Base-by-base conservation (phyloP, 371 early-diverging fungal species). In the Gilbertella persicaria region DNA sequence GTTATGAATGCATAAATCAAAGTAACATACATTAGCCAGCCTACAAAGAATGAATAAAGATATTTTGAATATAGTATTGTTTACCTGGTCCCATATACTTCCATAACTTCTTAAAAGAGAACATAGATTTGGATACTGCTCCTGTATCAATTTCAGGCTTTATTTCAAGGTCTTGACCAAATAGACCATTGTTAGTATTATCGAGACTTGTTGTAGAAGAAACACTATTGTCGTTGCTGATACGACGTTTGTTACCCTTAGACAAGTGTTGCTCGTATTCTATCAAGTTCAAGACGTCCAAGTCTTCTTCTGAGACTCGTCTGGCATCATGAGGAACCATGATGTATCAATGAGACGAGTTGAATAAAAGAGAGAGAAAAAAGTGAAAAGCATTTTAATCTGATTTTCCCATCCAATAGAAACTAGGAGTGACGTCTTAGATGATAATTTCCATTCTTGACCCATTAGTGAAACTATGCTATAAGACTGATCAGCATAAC, bases 61-160 rank as follows among this genome's bases (percentile, higher is more conserved):
- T 37, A 20, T 28, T 29, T 20, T 19, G 4, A 3, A 12, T 8
- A 26, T 8, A 37, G 2, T n/a, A 13, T 13, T 33, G 19, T 24
- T 42, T 68, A 72, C 83, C 83, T 47, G 83, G 83, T 8, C 83
- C 83, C 13, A 67, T 75, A 50, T 80, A 80, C 40, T 68, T 68
- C 71, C 79, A 69, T n/a, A 82, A 52, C 29, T 79, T 79, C 21
- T 50, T 60, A 49, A 73, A 79, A 4, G 79, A 76, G 53, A 79
- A 82, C 2, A 42, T 47, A 9, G 59, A 43, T 26, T 65, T 61
- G 23, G 63, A 53, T 1, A 62, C 67, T 14, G 41, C 41, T 9
- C 78, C 75, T 1, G 78, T 78, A 28, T 70, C 65, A 2, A 78
- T 55, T 50, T 78, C 72, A 12, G 67, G 67, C 39, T 69, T 74